Evolutionary conservation across 352 stramenopile species (phyloP).

Genomic region (Thraustochytrium striatum): DNA sequence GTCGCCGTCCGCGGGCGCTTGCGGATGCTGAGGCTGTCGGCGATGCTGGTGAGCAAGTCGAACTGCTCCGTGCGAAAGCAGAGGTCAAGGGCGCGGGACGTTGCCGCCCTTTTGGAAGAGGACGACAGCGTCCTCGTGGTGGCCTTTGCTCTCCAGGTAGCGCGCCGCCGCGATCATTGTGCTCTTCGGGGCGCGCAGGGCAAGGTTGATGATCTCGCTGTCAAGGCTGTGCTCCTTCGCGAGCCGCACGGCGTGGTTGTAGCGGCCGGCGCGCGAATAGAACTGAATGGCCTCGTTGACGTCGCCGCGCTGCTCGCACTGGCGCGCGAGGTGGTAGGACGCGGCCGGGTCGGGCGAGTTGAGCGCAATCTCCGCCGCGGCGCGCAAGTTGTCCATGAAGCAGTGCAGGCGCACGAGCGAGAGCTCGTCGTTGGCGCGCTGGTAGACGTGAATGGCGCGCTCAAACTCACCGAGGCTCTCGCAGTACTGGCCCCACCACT

Average conservation of each 20-base stretch:
- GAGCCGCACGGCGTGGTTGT: slow-evolving; percentile 87
- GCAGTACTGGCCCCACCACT: slow-evolving; percentile 88
- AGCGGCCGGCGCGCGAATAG: slow-evolving; percentile 76
- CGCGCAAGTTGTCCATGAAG: slow-evolving; percentile 70
- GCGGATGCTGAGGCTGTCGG: slow-evolving; percentile 63
- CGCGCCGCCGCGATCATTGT: slow-evolving; percentile 52
- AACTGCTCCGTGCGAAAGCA: slow-evolving; percentile 77
- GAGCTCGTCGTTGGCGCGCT: slow-evolving; percentile 74
- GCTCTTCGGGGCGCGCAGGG: slow-evolving; percentile 70
- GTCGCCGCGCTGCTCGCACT: slow-evolving; percentile 75
- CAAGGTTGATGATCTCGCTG: slow-evolving; percentile 81
- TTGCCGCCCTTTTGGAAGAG: slow-evolving; percentile 87
- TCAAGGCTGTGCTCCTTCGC: slow-evolving; percentile 81
- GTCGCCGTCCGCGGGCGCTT: background rate
- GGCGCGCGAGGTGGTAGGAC: slow-evolving; percentile 75
- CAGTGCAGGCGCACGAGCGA: slow-evolving; percentile 83
- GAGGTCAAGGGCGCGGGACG: slow-evolving; percentile 77
- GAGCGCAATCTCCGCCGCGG: slow-evolving; percentile 75
- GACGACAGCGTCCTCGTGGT: slow-evolving; percentile 86
- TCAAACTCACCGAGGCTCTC: slow-evolving; percentile 81
- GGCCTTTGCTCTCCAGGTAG: slow-evolving; percentile 84
- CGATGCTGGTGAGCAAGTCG: slow-evolving; percentile 74
- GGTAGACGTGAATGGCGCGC: slow-evolving; percentile 77
- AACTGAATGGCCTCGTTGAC: slow-evolving; percentile 81
- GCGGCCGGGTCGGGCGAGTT: slow-evolving; percentile 67